Conservation (phyloP, 2,329 filamentous ascomycete species). For the Aureobasidium melanogenum region DNA sequence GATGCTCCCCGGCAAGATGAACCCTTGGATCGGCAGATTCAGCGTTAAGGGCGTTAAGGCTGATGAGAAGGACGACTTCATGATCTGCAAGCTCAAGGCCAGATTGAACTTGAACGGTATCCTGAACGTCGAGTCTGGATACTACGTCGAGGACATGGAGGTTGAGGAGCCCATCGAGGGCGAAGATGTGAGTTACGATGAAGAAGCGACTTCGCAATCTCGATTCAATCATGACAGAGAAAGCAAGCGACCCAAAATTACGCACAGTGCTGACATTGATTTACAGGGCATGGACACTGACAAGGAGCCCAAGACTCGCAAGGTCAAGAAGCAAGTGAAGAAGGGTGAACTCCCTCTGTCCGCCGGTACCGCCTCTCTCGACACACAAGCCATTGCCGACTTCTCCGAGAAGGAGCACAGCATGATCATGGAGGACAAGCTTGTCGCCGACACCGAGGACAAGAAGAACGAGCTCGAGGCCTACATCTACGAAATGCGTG, state of each 20-base stretch:
- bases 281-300: constrained; percentile 62
- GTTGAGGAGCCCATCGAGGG: constrained; percentile 84
- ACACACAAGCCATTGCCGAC: constrained; percentile 56
- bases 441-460: constrained; percentile 94
- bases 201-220: constrained; percentile 1
- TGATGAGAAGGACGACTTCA: constrained; percentile 89
- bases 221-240: constrained; percentile 3
- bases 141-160: constrained; percentile 97
- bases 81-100: constrained; percentile 99
- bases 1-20: constrained; percentile 75
- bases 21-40: constrained; percentile 94
- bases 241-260: constrained; percentile 12
- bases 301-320: constrained; percentile 64
- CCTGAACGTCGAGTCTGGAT: constrained; percentile 91
- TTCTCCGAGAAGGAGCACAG: constrained; percentile 71
- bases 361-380: constrained; percentile 72
- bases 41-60: constrained; percentile 97
- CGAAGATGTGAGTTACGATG: constrained; percentile 42
- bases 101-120: constrained; percentile 94
- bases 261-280: constrained; percentile 22
- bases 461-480: constrained; percentile 99
- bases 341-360: constrained; percentile 91
- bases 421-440: constrained; percentile 98
- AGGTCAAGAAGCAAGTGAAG: constrained; percentile 98
- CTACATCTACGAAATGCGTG: constrained; percentile 92